phyloP scores from a whole-genome alignment of 1,139 yeast genomes.

The Spathaspora sp. region DNA sequence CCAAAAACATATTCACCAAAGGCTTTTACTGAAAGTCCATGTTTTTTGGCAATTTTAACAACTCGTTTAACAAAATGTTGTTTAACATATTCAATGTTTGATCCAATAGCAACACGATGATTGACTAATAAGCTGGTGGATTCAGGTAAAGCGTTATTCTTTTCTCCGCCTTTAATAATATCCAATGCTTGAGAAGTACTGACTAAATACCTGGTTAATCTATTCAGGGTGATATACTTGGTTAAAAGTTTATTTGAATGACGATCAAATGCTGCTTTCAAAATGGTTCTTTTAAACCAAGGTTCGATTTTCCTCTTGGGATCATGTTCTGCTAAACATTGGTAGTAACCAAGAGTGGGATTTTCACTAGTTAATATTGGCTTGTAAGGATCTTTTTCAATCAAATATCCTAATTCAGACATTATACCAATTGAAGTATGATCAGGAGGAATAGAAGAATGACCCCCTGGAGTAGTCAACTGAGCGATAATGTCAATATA shows the following conservation, averaged over 20 bases:
- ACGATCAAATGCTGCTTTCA: conserved; percentile 35
- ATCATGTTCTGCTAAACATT: conserved; percentile 39
- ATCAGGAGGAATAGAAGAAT: conserved; percentile 46
- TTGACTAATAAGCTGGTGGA: conserved; percentile 29
- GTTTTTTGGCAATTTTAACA: conserved; percentile 28
- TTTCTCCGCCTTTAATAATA: conserved; percentile 38
- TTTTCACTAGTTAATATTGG: conserved; percentile 32
- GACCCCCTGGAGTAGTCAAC: conserved; percentile 46
- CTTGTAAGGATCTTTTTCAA: conserved; percentile 38
- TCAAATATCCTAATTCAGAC: conserved; percentile 37
- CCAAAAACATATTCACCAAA: conserved; percentile 22
- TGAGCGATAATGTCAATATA: conserved; percentile 32
- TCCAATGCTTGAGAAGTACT: conserved; percentile 41
- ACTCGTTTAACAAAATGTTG: conserved; percentile 23
- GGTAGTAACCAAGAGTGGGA: conserved; percentile 32
- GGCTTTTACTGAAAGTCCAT: conserved; percentile 23
- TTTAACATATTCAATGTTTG: conserved; percentile 20
- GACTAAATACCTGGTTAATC: conserved; percentile 26
- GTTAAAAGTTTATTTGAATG: conserved; percentile 31
- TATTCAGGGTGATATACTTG: conserved; percentile 16
- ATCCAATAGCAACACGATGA: conserved; percentile 32
- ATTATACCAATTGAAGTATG: conserved; percentile 47
- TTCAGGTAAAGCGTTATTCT: conserved; percentile 45
- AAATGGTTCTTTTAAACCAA: conserved; percentile 24
- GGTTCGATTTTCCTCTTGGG: conserved; percentile 20